Evolutionary conservation across 2,329 filamentous ascomycete species (phyloP).

Genomic region (Emergomyces pasteurianus): DNA sequence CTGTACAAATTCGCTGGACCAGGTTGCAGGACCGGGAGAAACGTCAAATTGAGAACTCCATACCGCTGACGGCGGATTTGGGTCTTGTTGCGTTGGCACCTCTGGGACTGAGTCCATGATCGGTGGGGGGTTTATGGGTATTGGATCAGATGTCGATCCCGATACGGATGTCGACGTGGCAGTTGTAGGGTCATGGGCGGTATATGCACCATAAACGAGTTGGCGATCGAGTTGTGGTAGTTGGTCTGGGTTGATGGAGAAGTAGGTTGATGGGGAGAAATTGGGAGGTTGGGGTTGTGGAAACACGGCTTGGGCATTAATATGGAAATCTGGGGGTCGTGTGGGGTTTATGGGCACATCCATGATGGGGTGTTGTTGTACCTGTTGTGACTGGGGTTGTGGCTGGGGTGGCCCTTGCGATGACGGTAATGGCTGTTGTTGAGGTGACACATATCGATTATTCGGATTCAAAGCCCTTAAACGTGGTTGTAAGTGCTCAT

Average conservation of each 20-base stretch:
- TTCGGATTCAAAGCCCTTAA: not conserved
- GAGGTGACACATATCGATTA: constrained; percentile 1
- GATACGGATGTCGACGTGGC: constrained; percentile 11
- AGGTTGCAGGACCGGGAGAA: constrained; percentile 14
- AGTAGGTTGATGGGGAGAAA: constrained; percentile 24
- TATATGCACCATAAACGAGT: constrained; percentile 63
- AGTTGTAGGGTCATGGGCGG: constrained; percentile 37
- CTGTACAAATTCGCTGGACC: constrained; percentile 27
- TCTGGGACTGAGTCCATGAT: not conserved
- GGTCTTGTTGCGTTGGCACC: constrained; percentile 8
- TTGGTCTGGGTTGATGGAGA: constrained; percentile 27
- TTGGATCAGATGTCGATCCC: not conserved
- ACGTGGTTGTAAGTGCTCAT: not conserved
- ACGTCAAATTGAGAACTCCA: constrained; percentile 27
- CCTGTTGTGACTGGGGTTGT: constrained; percentile 4
- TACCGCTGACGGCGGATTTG: constrained; percentile 15
- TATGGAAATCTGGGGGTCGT: constrained; percentile 22
- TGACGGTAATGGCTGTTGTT: constrained; percentile 4
- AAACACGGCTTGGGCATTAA: constrained; percentile 23
- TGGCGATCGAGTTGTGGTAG: constrained; percentile 63
- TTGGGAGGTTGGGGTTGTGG: constrained; percentile 18
- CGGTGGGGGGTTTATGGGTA: not conserved
- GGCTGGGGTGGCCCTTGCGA: constrained; percentile 3
- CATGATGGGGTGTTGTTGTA: constrained; percentile 15
- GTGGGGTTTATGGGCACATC: constrained; percentile 7